Conservation (phyloP, 1,284 basidiomycete genomes). For the Sanghuangporus weigelae region DNA sequence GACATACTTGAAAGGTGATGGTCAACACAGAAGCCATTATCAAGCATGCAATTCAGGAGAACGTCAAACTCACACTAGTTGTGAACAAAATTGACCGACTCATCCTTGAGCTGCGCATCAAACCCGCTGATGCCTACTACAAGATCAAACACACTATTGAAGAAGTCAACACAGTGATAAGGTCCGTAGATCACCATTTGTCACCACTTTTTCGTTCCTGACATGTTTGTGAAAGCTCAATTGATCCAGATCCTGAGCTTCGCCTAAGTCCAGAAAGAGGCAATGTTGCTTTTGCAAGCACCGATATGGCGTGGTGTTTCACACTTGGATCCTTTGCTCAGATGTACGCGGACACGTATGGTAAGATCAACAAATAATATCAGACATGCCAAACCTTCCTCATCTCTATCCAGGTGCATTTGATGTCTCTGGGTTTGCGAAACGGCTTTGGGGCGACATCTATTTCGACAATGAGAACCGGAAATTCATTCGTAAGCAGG, state of each 20-base stretch:
- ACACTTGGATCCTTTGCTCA: slow-evolving; percentile 92
- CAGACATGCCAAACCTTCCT: background rate
- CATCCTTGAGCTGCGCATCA: slow-evolving; percentile 93
- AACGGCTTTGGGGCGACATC: slow-evolving; percentile 97
- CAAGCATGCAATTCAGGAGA: slow-evolving; percentile 83
- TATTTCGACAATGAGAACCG: slow-evolving; percentile 83
- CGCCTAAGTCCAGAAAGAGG: slow-evolving; percentile 92
- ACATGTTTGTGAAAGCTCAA: slow-evolving; percentile 47
- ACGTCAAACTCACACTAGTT: slow-evolving; percentile 87
- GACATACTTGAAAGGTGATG: slow-evolving; percentile 59
- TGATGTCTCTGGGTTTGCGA: slow-evolving; percentile 68
- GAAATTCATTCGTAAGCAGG: slow-evolving; percentile 85
- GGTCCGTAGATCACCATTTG: slow-evolving; percentile 39
- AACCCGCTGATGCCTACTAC: slow-evolving; percentile 95
- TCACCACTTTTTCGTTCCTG: background rate
- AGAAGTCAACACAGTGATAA: slow-evolving; percentile 94
- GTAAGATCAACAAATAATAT: slow-evolving; percentile 32
- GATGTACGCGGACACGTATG: slow-evolving; percentile 94
- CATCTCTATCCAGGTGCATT: slow-evolving; percentile 41
- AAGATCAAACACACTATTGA: slow-evolving; percentile 99
- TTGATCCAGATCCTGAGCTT: slow-evolving; percentile 83
- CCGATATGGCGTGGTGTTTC: slow-evolving; percentile 98
- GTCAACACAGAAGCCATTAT: slow-evolving; percentile 84
- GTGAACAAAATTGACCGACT: slow-evolving; percentile 98
- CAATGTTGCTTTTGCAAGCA: slow-evolving; percentile 96